phyloP scores from a whole-genome alignment of 2,329 filamentous ascomycete species.

The Phoma sp. region DNA sequence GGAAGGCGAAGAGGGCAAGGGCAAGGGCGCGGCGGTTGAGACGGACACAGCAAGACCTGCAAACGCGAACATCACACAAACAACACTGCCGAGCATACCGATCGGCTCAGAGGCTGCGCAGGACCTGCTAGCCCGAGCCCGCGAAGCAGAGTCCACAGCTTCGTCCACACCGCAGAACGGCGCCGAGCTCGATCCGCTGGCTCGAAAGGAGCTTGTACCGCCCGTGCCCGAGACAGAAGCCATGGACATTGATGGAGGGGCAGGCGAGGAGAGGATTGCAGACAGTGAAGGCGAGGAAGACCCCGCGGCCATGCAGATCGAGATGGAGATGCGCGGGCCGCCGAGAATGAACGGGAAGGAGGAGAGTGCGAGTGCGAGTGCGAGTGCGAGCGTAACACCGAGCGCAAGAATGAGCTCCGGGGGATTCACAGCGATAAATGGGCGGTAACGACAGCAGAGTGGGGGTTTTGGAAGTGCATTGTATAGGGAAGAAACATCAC shows the following conservation, averaged over 20 bases:
- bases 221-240: constrained; percentile 11
- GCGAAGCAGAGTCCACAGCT: constrained; percentile 1
- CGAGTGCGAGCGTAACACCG: not conserved
- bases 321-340: constrained; percentile 49
- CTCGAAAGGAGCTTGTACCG: constrained; percentile 7
- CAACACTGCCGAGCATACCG: not conserved
- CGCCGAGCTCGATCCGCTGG: constrained; percentile 25
- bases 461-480: not conserved
- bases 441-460: constrained; percentile 17
- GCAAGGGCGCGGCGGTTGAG: constrained; percentile 1
- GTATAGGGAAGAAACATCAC: not conserved
- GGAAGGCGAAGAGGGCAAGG: constrained; percentile 28
- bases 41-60: not conserved
- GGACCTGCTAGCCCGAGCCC: not conserved
- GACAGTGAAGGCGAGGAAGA: constrained; percentile 40
- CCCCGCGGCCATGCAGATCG: constrained; percentile 46
- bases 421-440: constrained; percentile 46
- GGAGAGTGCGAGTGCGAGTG: not conserved
- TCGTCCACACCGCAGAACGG: constrained; percentile 1
- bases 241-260: constrained; percentile 10
- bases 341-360: constrained; percentile 18
- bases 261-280: constrained; percentile 16
- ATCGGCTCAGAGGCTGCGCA: not conserved
- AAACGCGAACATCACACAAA: not conserved
- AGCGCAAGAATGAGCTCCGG: constrained; percentile 14